Evolutionary conservation across 1,139 yeast species (phyloP).

Genomic region (Saccharomyces hybrid): DNA sequence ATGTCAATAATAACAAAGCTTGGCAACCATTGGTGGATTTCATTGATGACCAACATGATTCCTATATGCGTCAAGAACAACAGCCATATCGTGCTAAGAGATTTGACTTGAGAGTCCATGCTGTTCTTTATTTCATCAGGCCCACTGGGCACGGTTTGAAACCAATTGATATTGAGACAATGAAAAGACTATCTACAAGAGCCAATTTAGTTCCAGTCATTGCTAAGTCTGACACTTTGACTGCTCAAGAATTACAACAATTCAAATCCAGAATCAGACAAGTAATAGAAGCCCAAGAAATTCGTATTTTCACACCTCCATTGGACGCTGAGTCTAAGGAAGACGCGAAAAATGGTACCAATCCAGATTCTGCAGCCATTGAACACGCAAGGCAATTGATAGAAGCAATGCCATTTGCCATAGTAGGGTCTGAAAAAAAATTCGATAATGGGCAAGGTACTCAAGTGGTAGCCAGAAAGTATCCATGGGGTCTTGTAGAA

Average conservation of each 20-base stretch:
- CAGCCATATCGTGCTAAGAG: constrained; percentile 70
- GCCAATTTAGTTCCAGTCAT: constrained; percentile 92
- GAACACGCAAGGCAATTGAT: constrained; percentile 78
- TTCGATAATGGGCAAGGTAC: constrained; percentile 70
- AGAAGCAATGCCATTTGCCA: constrained; percentile 89
- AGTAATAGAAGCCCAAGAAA: constrained; percentile 86
- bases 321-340: constrained; percentile 25
- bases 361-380: constrained; percentile 60
- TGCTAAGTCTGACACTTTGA: constrained; percentile 89
- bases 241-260: constrained; percentile 68
- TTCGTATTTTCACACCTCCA: constrained; percentile 85
- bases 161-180: constrained; percentile 89
- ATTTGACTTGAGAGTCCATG: constrained; percentile 89
- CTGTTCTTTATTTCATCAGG: constrained; percentile 87
- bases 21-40: constrained; percentile 94
- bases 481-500: constrained; percentile 97
- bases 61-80: constrained; percentile 91
- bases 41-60: constrained; percentile 94
- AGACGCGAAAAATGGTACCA: constrained; percentile 41
- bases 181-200: constrained; percentile 79
- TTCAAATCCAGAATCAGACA: constrained; percentile 86
- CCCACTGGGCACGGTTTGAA: constrained; percentile 94
- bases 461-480: constrained; percentile 80
- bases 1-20: constrained; percentile 83
- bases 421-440: constrained; percentile 86